These are phyloP conservation scores for Starmerella stellata DNA, from an alignment of 805 yeast species.

Conservation along the genomic window DNA sequence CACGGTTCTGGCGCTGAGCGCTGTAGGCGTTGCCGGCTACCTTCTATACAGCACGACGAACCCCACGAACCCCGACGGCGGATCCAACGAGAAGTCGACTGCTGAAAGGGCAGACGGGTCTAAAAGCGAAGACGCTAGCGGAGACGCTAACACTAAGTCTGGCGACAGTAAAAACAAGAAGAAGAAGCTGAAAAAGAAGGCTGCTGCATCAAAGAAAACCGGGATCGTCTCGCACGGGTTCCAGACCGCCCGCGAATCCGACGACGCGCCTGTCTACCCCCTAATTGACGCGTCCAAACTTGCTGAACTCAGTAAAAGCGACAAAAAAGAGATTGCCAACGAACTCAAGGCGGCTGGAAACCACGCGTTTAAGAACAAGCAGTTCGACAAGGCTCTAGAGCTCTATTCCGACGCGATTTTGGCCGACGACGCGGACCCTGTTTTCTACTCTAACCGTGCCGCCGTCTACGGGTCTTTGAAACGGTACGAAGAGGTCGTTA, in stretches of 20 bases:
- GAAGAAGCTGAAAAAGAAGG: constrained; percentile 32
- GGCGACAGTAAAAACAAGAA: constrained; percentile 24
- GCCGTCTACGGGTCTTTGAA: constrained; percentile 81
- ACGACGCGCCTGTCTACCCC: constrained; percentile 23
- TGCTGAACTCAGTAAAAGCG: constrained; percentile 14
- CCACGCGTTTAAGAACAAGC: constrained; percentile 48
- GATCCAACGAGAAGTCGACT: no score
- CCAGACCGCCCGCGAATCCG: constrained; percentile 13
- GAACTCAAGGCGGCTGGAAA: constrained; percentile 85
- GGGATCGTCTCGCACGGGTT: constrained; percentile 17
- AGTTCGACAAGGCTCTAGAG: constrained; percentile 57
- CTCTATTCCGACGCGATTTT: constrained; percentile 63
- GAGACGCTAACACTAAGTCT: constrained; percentile 1
- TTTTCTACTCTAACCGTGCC: constrained; percentile 85
- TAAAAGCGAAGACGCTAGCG: constrained; percentile 1
- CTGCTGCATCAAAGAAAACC: constrained; percentile 19
- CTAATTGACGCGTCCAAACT: constrained; percentile 19
- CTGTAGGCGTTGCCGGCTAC: constrained; percentile 45
- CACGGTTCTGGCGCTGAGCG: constrained; percentile 43
- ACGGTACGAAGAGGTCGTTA: constrained; percentile 66
- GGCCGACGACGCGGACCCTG: constrained; percentile 56
- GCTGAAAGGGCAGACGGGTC: no score
- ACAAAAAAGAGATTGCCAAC: constrained; percentile 37
- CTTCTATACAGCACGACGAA: constrained; percentile 20
- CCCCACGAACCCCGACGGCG: constrained; percentile 19